phyloP scores from a whole-genome alignment of 129 eudicot genomes.

The Artemisia annua region DNA sequence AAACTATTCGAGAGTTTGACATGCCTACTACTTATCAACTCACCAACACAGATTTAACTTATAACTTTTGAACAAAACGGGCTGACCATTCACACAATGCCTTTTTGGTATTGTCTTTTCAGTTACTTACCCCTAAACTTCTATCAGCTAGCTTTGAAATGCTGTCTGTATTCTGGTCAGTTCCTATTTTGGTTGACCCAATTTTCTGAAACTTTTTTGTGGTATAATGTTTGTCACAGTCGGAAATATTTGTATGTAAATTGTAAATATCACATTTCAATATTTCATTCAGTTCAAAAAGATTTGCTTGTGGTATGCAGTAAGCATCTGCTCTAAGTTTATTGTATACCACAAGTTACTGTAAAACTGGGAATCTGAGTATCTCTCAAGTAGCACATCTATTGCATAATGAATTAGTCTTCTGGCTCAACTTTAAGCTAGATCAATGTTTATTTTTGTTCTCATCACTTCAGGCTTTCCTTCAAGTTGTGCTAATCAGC shows the following conservation, averaged over 20 bases:
- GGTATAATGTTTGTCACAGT: too few relatives aligned
- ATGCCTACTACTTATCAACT: background rate
- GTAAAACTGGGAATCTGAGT: background rate
- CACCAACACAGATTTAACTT: background rate
- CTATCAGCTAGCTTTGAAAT: background rate
- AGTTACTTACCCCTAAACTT: background rate
- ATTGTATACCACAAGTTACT: background rate
- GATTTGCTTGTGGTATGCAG: background rate
- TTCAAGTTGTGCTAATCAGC: conserved; percentile 3
- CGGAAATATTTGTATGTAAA: background rate
- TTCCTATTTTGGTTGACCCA: background rate
- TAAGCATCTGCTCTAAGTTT: background rate
- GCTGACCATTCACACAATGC: conserved; percentile 1
- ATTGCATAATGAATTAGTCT: too few relatives aligned
- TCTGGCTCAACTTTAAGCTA: conserved; percentile 6
- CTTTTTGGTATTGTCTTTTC: conserved; percentile 14
- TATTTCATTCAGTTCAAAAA: background rate
- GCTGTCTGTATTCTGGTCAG: background rate
- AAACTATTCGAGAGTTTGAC: background rate
- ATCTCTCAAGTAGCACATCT: too few relatives aligned
- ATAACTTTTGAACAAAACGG: background rate
- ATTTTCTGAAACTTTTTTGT: background rate
- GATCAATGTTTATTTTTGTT: background rate
- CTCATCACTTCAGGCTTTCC: too few relatives aligned
- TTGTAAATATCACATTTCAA: background rate